Evolutionary conservation across 129 eudicot species (phyloP).

Genomic region (Smallanthus sonchifolius): DNA sequence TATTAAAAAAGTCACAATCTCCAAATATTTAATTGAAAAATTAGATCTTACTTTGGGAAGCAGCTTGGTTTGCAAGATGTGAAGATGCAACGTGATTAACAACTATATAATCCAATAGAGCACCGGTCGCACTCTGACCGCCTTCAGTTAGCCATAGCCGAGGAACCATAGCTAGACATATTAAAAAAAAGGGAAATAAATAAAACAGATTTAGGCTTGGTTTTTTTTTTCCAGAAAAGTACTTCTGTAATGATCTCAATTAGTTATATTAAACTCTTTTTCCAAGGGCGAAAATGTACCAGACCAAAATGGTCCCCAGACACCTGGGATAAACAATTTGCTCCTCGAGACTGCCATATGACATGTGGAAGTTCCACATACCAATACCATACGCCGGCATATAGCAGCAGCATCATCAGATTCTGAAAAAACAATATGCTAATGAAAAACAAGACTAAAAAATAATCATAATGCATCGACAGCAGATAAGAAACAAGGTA

Average conservation of each 20-base stretch:
- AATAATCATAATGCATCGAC: not conserved
- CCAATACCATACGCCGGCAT: constrained; percentile 88
- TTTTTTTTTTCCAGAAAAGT: too few species aligned
- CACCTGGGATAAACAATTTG: constrained; percentile 93
- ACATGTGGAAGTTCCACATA: constrained; percentile 98
- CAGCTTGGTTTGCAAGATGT: constrained; percentile 81
- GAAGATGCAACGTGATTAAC: constrained; percentile 88
- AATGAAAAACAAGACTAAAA: constrained; percentile 6
- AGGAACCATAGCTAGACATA: constrained; percentile 78
- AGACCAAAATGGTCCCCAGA: constrained; percentile 99
- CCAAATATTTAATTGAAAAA: too few species aligned
- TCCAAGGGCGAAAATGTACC: constrained; percentile 37
- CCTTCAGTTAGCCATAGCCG: constrained; percentile 97
- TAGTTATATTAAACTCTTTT: not conserved
- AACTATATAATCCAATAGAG: constrained; percentile 70
- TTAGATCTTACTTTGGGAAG: constrained; percentile 73
- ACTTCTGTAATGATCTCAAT: not conserved
- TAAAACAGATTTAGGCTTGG: too few species aligned
- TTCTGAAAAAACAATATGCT: constrained; percentile 32
- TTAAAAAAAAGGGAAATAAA: not conserved
- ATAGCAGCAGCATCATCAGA: constrained; percentile 60
- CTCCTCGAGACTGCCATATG: constrained; percentile 84
- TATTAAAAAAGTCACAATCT: too few species aligned
- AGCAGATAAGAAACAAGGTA: not conserved
- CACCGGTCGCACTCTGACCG: constrained; percentile 98